phyloP scores from a whole-genome alignment of 305 asterid genomes.

The Salvia sclarea region DNA sequence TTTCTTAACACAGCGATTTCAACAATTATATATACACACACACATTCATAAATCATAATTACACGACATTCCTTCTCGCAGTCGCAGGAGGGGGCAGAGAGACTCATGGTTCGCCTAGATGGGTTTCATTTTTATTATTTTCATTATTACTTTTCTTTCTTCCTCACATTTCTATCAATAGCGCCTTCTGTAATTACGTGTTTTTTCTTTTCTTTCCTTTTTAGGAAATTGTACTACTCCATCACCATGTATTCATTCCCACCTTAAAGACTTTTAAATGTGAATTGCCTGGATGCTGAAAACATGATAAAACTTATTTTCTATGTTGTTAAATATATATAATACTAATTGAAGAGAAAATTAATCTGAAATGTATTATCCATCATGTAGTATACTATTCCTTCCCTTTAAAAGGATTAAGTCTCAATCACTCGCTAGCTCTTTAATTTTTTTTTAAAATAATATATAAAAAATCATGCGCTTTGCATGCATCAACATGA shows the following conservation, averaged over 20 bases:
- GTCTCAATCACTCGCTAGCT: no score
- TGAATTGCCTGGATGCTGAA: not conserved
- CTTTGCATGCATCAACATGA: not conserved
- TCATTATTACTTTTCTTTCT: not conserved
- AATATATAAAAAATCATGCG: not conserved
- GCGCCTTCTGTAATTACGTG: not conserved
- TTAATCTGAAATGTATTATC: not conserved
- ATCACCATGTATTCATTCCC: not conserved
- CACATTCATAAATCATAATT: not conserved
- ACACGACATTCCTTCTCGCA: constrained; percentile 17
- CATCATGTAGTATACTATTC: no score
- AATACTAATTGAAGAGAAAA: not conserved
- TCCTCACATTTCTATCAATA: no score
- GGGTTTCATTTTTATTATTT: not conserved
- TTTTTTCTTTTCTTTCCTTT: not conserved
- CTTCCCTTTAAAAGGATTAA: no score
- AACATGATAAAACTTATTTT: not conserved
- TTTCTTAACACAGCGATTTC: constrained; percentile 28
- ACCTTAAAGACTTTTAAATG: not conserved
- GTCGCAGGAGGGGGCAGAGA: constrained; percentile 21
- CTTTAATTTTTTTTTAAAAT: no score
- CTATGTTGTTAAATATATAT: no score
- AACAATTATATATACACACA: not conserved
- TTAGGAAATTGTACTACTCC: not conserved
- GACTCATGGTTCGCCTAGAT: no score